phyloP scores from a whole-genome alignment of 2,329 filamentous ascomycete genomes.

The Aspergillus caelatus region DNA sequence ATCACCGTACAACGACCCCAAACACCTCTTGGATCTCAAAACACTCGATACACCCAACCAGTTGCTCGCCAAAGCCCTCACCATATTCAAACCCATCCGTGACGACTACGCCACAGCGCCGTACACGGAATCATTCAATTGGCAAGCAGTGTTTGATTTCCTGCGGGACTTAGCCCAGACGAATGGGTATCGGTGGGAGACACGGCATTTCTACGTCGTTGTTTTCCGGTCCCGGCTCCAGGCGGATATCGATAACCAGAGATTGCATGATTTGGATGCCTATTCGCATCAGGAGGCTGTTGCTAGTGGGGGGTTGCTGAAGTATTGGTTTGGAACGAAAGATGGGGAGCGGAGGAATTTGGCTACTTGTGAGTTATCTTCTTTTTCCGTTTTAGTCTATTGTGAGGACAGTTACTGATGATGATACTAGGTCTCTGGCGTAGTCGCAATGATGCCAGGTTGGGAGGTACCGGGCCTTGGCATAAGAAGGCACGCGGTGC shows the following conservation, averaged over 20 bases:
- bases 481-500: constrained; percentile 57
- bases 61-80: constrained; percentile 72
- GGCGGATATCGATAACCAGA: constrained; percentile 65
- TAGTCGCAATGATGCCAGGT: constrained; percentile 62
- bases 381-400: constrained; percentile 3
- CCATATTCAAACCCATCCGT: constrained; percentile 62
- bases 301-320: constrained; percentile 77
- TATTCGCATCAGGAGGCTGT: constrained; percentile 80
- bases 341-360: constrained; percentile 73
- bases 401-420: background rate
- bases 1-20: constrained; percentile 73
- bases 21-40: constrained; percentile 73
- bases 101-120: constrained; percentile 75
- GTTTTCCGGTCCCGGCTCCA: constrained; percentile 77
- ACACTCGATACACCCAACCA: constrained; percentile 67
- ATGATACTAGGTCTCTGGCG: constrained; percentile 64
- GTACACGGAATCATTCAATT: constrained; percentile 79
- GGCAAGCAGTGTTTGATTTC: constrained; percentile 63
- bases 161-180: constrained; percentile 56
- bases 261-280: constrained; percentile 74
- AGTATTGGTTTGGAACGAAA: constrained; percentile 88
- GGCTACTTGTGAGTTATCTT: constrained; percentile 67
- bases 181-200: constrained; percentile 59
- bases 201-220: constrained; percentile 77
- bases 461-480: constrained; percentile 61